These are phyloP conservation scores for Linnemannia elongata DNA, from an alignment of 192 early-diverging fungal genomes.

Conservation along the genomic window DNA sequence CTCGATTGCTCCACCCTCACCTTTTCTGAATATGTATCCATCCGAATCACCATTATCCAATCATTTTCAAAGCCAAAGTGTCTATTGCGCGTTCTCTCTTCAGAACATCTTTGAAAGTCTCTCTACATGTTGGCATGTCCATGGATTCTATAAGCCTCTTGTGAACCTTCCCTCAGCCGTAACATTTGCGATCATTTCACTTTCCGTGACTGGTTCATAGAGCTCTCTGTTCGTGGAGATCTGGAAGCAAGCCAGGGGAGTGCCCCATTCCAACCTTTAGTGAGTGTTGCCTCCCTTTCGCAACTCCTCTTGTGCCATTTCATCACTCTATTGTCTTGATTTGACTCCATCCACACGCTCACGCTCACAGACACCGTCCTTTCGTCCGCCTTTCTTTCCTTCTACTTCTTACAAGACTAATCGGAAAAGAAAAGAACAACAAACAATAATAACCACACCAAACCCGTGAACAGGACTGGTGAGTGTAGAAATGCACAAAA, in stretches of 20 bases:
- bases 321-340: too few relatives aligned
- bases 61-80: neutral
- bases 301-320: too few relatives aligned
- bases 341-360: too few relatives aligned
- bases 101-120: too few relatives aligned
- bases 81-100: too few relatives aligned
- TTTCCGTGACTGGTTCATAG: neutral
- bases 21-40: neutral
- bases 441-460: too few relatives aligned
- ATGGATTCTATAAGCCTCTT: neutral
- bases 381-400: too few relatives aligned
- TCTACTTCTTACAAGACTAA: too few relatives aligned
- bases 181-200: neutral
- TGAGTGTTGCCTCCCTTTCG: neutral
- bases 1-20: neutral
- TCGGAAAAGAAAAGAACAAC: too few relatives aligned
- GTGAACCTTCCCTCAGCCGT: too few relatives aligned
- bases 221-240: too few relatives aligned
- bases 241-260: neutral
- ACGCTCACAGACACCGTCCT: too few relatives aligned
- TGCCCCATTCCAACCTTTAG: neutral
- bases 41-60: neutral
- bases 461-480: neutral
- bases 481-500: constrained; percentile 4
- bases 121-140: neutral